Evolutionary conservation across 371 early-diverging fungal species (phyloP), one percentile per base, ranked within the genome.

Genomic region (Mucor lusitanicus): DNA sequence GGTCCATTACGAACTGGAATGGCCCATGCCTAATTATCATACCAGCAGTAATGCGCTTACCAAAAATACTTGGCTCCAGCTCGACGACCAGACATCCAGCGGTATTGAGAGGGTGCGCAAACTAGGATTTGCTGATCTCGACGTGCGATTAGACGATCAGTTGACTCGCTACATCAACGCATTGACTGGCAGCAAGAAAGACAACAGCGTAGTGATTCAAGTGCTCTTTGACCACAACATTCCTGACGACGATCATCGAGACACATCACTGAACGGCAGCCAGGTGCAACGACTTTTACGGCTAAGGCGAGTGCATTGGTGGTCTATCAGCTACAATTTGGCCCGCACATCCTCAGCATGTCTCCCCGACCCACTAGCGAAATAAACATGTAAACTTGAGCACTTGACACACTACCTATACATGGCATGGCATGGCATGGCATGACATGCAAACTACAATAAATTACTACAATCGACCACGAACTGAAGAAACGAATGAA

Each of bases 51-150:
- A n/a, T n/a, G 5, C 19, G 30, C 25, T 9, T 1, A 30, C n/a
- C 17, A 19, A 17, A 8, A 55, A 33, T n/a, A 15, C 42, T 7
- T 70, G 67, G 66, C 25, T 70, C 4, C 70, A 65, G 4, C 32
- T 70, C 9, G 70, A 70, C 32, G 28, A 54, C 15, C 48, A 62
- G 15, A 70, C 35, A 11, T 69, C 65, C 5, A 64, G 37, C 9
- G 57, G 62, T 12, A 70, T 70, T 35, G 70, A 70, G 30, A 44
- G 67, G n/a, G 62, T 70, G 9, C 61, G 67, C 11, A 35, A 42
- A 33, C 21, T 67, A 11, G 67, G 61, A 7, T 61, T 67, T 42
- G 15, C 33, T 11, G 40, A 67, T 42, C 28, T 62, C 4, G 50
- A 50, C 13, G 62, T 65, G 8, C 17, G 48, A 39, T 39, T 59